Base-by-base conservation (phyloP, 179 eudicot species). In the Camellia oleifera region DNA sequence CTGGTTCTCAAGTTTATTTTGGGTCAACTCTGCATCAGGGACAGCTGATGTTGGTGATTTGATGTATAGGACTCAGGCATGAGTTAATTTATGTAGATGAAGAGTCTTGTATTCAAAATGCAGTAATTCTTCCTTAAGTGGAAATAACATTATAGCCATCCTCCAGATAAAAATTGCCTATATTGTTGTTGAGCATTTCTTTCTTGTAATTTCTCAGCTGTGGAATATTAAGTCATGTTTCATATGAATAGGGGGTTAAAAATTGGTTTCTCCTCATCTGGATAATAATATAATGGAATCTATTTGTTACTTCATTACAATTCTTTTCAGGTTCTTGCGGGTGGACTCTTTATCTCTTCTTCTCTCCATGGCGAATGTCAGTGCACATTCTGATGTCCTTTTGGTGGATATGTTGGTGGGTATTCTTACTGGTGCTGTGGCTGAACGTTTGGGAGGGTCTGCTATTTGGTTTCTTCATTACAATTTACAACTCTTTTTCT, bases 391-490 rank as follows among this genome's bases (percentile, higher is more conserved):
- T 68, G 94, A 96, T 86, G 93, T 94, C 83, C 89, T 96, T 77
- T 86, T 90, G 78, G 88, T 96, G 78, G 98, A 96, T 85, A 94
- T 91, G 98, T 88, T 94, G 58, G 96, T 94, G 74, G 99, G 99
- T 72, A 77, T 96, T 61, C 82, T 92, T 84, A 92, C 98, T 74
- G 99, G 98, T 81, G 92, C 99, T 77, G 91, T 90, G 69, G 97
- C 98, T 69, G 99, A 96, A 84, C 95, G 98, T 56, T 80, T 96
- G 81, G 99, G 99, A 94, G 99, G 99, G n/a, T 96, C 80, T 74
- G 77, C 69, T 77, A 18, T 67, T 40, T 64, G 48, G 17, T 42
- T 77, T 77, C 6, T 48, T 54, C 48, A 32, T 26, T 32, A 63
- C 62, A 63, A 63, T 6, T 23, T 13, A 46, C 67, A 26, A 76